Base-by-base conservation (phyloP, 192 early-diverging fungal species). In the Coemansia erecta region DNA sequence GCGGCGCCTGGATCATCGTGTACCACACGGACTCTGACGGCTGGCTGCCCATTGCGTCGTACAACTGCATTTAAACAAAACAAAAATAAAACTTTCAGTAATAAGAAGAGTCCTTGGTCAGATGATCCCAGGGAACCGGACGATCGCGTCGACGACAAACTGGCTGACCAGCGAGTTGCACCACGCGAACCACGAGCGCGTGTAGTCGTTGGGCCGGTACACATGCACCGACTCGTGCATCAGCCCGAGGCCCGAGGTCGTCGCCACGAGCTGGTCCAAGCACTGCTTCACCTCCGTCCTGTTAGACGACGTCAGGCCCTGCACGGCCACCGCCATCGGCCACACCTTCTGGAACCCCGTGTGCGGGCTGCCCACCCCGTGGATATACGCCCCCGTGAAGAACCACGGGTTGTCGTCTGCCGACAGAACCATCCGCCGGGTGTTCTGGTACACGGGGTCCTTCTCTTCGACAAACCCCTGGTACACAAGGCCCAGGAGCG, bases 221-320 rank as follows among this genome's bases (percentile, higher is more conserved):
- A 72, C 82, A 33, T 62, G 59, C 24, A 90, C 81, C 0, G 85
- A 80, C 70, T 90, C 88, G 63, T 86, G 85, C 75, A 89, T 88
- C 24, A 86, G 70, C 1, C 86, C 86, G 15, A 70, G 77, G 2
- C 81, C 81, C 17, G 82, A 67, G 2, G 85, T 80, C 9, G 80
- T 69, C 21, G 64, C 24, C 31, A 83, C 63, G 4, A 90, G 56
- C 57, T 68, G 64, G n/a, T 87, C 79, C 56, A 90, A 51, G 22
- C 81, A 81, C n/a, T 80, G 59, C 18, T 63, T 53, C 37, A 84
- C 74, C 68, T 89, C 87, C 1, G 70, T 61, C 15, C 57, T 66
- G 40, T 65, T 49, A 2, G 24, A 55, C 17, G 82, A 79, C 5
- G 87, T 89, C 45, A 82, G 58, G 0, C 73, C 82, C 4, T 72